Evolutionary conservation across 2,329 filamentous ascomycete genomes (phyloP), one percentile per base, ranked within the genome.

Genomic region (Aspergillus calidoustus): DNA sequence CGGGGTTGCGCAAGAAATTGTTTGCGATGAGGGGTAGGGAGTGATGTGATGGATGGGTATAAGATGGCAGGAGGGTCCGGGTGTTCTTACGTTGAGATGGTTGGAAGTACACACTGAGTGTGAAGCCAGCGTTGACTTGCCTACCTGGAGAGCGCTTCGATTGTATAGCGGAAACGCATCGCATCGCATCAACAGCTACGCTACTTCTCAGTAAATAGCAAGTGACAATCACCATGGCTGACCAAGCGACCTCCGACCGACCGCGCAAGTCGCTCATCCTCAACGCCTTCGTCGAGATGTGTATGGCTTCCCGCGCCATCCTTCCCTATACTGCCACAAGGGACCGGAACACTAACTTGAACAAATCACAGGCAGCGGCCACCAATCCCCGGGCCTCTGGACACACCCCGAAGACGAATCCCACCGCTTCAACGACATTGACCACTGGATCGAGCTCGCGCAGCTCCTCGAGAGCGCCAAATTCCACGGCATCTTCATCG

Each of bases 401-500:
- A 80, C 83, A 41, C 88, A 91, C 67, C 89, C 88, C 1, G 79
- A 86, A 17, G 88, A 91, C 65, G 78, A 85, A 65, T 89, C 87
- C 1, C 81, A 82, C 66, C 76, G 84, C 19, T 91, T 90, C 73
- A 86, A 86, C 63, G 80, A 84, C 28, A 77, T 88, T 38, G 77
- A 84, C 6, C 84, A 89, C 62, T 90, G 87, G 87, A 81, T 84
- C 0, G 80, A 85, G 54, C 74, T 90, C 0, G 87, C 87, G 0
- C 80, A 87, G 62, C 75, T 86, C 0, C 81, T 89, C 0, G 87
- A 89, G 65, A 77, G 81, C 0, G 87, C 84, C 31, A 87, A 88
- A 57, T 88, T 89, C 65, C 86, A 89, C 57, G 86, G 85, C 11
- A 87, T 89, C 41, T 89, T 89, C 73, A 87, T 90, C 56, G 87